Base-by-base conservation (phyloP, 768 basidiomycete genomes). In the Mrakia frigida region DNA sequence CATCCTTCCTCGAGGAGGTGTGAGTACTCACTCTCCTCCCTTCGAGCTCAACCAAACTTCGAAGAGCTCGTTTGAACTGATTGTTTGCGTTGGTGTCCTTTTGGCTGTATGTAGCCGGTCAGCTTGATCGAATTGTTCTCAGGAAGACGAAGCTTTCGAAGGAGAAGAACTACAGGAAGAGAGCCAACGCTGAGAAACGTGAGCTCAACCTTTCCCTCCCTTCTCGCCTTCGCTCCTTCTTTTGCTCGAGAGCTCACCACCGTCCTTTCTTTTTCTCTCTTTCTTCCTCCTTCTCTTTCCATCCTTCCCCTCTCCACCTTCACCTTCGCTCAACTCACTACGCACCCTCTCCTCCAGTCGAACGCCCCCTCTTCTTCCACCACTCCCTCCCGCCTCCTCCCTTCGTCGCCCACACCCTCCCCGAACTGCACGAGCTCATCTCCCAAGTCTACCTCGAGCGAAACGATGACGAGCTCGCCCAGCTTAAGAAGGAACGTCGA, bases 311-410 rank as follows among this genome's bases (percentile, higher is more conserved):
- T 41, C 65, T n/a, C 23, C 18, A 6, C 25, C 37, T 35, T 46
- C 68, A 41, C 39, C 21, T 39, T 28, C 41, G 23, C 6, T 52
- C n/a, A n/a, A 52, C 25, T 53, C 13, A 14, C 60, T 16, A 9
- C 67, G 6, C 41, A 6, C 59, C 73, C 59, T 14, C 52, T 31
- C 39, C 0, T n/a, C 11, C 78, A 84, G 83, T 83, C 50, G 80
- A 81, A 53, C 81, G 83, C 43, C 83, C 83, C 9, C 59, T 81
- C 21, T 83, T 83, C 80, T 84, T 83, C 79, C 80, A 80, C 72
- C 80, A 81, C 76, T 77, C 82, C 11, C 70, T 84, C 28, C 77
- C 81, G 11, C 82, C 81, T 10, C 79, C 81, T 13, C 77, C 79
- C 35, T 81, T 78, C 33, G 68, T 16, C 14, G 73, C 82, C 1